A percentile compares a stretch with the other conserved stretches of the same genome.
Evolutionary conservation across 768 basidiomycete species (phyloP).

Genomic region (Boletellus emodensis): DNA sequence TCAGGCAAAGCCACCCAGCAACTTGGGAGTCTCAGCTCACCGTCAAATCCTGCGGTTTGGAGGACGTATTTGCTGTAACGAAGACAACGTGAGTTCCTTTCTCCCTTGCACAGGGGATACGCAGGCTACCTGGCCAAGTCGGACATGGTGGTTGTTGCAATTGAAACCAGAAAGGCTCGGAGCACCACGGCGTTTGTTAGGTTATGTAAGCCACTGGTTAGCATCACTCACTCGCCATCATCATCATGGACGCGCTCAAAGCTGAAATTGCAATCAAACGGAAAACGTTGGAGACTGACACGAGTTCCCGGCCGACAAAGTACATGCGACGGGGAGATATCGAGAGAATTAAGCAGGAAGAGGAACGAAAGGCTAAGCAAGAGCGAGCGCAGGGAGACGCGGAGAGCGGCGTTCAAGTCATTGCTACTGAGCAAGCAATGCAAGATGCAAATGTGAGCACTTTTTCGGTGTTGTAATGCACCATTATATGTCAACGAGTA

Average conservation of each 20-base stretch:
- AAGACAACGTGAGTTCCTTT: conserved; percentile 11
- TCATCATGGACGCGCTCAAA: conserved; percentile 82
- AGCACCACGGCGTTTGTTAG: conserved; percentile 33
- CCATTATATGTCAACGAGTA: conserved; percentile 45
- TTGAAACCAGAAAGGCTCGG: conserved; percentile 30
- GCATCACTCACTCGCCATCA: background rate
- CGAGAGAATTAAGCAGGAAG: conserved; percentile 59
- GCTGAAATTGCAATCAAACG: conserved; percentile 87
- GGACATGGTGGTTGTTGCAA: conserved; percentile 50
- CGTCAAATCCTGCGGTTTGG: conserved; percentile 95
- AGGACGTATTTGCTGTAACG: conserved; percentile 73
- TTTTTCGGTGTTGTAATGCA: background rate
- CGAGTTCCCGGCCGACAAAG: conserved; percentile 57
- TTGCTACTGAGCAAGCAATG: conserved; percentile 23
- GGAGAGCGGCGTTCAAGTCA: conserved; percentile 10
- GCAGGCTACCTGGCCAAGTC: conserved; percentile 50
- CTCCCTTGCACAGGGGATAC: background rate
- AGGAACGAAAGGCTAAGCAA: conserved; percentile 34
- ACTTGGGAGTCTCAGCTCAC: conserved; percentile 34
- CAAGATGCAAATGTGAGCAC: conserved; percentile 42
- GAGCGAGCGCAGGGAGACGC: conserved; percentile 31
- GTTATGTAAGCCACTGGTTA: conserved; percentile 21
- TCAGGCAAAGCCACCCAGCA: conserved; percentile 4
- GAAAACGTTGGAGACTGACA: conserved; percentile 59
- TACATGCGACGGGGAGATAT: conserved; percentile 92